Evolutionary conservation across 768 basidiomycete genomes (phyloP), one percentile per base, ranked within the genome.

Genomic region (Lactarius deliciosus): DNA sequence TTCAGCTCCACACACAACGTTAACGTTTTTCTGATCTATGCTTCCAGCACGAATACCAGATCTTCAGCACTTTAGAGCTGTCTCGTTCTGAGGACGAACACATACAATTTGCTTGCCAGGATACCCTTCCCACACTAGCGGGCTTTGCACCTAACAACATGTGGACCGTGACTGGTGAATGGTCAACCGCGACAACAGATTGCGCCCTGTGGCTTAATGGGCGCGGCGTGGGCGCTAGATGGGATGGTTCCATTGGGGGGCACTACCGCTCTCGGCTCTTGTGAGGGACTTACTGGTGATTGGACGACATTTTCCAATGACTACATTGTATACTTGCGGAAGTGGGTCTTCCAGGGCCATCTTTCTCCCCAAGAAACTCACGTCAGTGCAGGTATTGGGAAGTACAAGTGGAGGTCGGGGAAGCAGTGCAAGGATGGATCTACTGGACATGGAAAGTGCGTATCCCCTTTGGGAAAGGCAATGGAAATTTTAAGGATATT

Each of bases 121-220:
- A 30, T 30, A 78, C 82, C 63, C 79, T 80, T 15, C 73, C 79
- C 32, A 78, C 72, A 57, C 79, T 89, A 22, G 75, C 79, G 3
- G 66, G 75, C 3, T 90, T 79, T 72, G 80, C 85, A 7, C 65
- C 78, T 6, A 75, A 77, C 11, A 87, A 88, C 68, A 78, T 92
- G 38, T 91, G 87, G 87, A 91, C 89, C 2, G 79, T 92, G 36
- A 80, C 88, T 15, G 91, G 92, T 28, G 92, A 94, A 79, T 94
- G 90, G 86, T 89, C 89, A 18, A 85, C 81, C 25, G 86, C 89
- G 0, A 76, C 81, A 10, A 91, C 89, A 0, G 90, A 91, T 74
- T 94, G 91, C 71, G 87, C 91, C 0, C 76, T 76, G 71, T 93
- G 89, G 88, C 79, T 94, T 9, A 94, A 93, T 73, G 92, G 92